Percentiles rank a stretch among this genome's conserved stretches.
Evolutionary conservation across 176 grass and related monocot genomes (phyloP).

Genomic region (Zoysia pacifica): DNA sequence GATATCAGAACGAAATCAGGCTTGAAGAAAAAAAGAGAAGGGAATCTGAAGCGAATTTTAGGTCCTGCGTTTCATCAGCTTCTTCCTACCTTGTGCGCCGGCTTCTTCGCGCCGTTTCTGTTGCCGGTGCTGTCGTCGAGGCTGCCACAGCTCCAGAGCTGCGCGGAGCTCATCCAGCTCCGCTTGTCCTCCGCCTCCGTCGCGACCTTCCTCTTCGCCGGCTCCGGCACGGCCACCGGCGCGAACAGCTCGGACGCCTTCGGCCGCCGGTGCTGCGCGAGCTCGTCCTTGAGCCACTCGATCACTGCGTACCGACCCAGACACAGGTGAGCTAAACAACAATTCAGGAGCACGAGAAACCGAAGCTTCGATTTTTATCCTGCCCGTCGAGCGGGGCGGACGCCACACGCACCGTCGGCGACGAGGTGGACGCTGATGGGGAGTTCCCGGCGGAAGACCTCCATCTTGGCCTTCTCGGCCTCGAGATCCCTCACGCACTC

Average conservation of each 20-base stretch:
- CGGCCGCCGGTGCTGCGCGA: constrained; percentile 39
- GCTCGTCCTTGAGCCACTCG: constrained; percentile 69
- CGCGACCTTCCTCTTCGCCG: constrained; percentile 35
- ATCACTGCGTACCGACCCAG: constrained; percentile 50
- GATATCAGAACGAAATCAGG: no score
- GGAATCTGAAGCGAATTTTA: no score
- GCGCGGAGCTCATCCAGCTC: constrained; percentile 93
- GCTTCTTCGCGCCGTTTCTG: constrained; percentile 24
- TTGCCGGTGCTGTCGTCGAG: constrained; percentile 26
- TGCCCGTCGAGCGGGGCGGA: no score
- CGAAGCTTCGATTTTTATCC: no score
- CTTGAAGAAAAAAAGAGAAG: no score
- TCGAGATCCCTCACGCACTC: constrained; percentile 69
- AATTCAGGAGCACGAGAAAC: no score
- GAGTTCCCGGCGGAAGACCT: constrained; percentile 86
- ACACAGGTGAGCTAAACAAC: background rate
- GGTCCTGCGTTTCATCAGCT: no score
- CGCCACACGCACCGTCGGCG: constrained; percentile 47
- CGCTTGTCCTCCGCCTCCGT: constrained; percentile 57
- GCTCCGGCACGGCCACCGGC: constrained; percentile 4
- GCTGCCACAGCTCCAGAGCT: constrained; percentile 75
- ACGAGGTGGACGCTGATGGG: constrained; percentile 87
- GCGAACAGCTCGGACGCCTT: constrained; percentile 6
- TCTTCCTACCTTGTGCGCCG: constrained; percentile 37
- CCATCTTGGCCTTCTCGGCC: constrained; percentile 87